These are phyloP conservation scores for Metschnikowia shivogae DNA, from an alignment of 805 yeast genomes.

Conservation along the genomic window DNA sequence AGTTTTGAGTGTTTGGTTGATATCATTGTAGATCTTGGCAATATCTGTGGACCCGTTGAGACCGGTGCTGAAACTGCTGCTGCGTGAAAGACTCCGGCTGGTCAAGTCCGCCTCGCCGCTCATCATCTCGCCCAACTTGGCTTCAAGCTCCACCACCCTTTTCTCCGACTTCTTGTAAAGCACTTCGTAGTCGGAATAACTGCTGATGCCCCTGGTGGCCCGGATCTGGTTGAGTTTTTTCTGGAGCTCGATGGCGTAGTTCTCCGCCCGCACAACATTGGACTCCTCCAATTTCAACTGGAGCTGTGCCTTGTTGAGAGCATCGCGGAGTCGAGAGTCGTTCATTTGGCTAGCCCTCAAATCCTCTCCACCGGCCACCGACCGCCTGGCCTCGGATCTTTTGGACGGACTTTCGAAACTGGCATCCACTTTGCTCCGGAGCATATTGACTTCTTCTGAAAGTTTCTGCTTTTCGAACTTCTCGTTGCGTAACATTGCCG, in stretches of 20 bases:
- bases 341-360: constrained; percentile 14
- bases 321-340: constrained; percentile 24
- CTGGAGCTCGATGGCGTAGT: constrained; percentile 41
- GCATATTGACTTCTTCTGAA: constrained; percentile 52
- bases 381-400: constrained; percentile 23
- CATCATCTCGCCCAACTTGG: constrained; percentile 14
- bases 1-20: constrained; percentile 40
- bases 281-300: constrained; percentile 50
- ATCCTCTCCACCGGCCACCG: constrained; percentile 34
- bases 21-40: constrained; percentile 48
- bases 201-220: constrained; percentile 36
- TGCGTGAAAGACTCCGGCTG: constrained; percentile 20
- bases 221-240: constrained; percentile 40
- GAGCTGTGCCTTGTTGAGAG: constrained; percentile 45
- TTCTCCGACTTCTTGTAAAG: constrained; percentile 34
- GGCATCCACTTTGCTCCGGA: constrained; percentile 42
- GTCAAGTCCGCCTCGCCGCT: constrained; percentile 7
- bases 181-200: constrained; percentile 32
- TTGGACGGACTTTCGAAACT: constrained; percentile 18
- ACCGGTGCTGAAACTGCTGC: constrained; percentile 32
- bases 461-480: constrained; percentile 42
- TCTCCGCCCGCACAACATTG: constrained; percentile 49
- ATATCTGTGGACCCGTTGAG: constrained; percentile 35
- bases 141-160: constrained; percentile 32
- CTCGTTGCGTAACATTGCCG: constrained; percentile 47